Evolutionary conservation across 495 filamentous ascomycete species (phyloP).

Genomic region (Achaetomiella virescens): DNA sequence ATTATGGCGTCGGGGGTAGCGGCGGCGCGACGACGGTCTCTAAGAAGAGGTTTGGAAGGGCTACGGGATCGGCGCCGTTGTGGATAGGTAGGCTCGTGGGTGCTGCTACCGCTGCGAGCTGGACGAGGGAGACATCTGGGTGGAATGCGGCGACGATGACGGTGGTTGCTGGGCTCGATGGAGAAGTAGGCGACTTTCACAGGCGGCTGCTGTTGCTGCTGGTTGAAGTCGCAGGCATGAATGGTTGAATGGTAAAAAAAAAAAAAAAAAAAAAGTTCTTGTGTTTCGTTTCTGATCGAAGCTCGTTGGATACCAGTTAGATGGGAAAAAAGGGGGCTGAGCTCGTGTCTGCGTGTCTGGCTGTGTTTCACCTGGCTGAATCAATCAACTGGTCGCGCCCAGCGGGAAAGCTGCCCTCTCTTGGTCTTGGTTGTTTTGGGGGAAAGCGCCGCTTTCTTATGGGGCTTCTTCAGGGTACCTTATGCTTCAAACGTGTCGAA

Average conservation of each 20-base stretch:
- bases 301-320: neutral
- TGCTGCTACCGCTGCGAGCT: constrained; percentile 26
- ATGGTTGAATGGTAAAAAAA: neutral
- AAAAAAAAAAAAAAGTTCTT: neutral
- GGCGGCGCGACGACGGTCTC: neutral
- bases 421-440: neutral
- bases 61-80: constrained; percentile 20
- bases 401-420: constrained; percentile 3
- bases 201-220: neutral
- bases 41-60: constrained; percentile 18
- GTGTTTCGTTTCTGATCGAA: neutral
- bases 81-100: constrained; percentile 17
- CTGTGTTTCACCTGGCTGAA: constrained; percentile 8
- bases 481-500: neutral
- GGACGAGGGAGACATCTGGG: constrained; percentile 16
- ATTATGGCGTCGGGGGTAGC: neutral
- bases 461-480: neutral
- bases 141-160: constrained; percentile 5
- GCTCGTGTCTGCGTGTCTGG: neutral
- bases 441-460: neutral
- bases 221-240: neutral
- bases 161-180: neutral
- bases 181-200: constrained; percentile 8
- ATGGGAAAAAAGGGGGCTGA: neutral
- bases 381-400: neutral